phyloP scores from a whole-genome alignment of 805 yeast genomes.

The Yarrowia hollandica region DNA sequence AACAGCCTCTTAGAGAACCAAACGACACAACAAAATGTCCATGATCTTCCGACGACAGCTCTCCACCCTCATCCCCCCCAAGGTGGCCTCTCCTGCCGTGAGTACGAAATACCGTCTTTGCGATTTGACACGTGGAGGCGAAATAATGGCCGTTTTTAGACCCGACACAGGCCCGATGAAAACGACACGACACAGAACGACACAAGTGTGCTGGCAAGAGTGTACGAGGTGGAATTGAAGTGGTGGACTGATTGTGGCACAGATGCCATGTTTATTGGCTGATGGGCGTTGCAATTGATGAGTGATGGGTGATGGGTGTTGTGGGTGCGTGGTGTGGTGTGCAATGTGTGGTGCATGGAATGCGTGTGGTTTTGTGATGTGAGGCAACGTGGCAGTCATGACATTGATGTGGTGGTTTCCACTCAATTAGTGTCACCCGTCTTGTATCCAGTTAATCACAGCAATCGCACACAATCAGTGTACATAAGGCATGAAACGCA shows the following conservation, averaged over 20 bases:
- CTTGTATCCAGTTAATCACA: too few relatives aligned
- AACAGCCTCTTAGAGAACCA: constrained; percentile 26
- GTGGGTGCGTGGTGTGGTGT: background rate
- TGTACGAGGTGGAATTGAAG: background rate
- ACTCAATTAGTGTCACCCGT: too few relatives aligned
- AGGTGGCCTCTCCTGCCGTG: constrained; percentile 94
- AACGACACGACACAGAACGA: constrained; percentile 3
- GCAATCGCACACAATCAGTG: too few relatives aligned
- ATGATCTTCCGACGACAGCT: constrained; percentile 87
- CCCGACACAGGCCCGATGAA: background rate
- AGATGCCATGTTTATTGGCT: background rate
- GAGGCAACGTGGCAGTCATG: background rate
- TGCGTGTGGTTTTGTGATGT: background rate
- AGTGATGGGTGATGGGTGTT: background rate
- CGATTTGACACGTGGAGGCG: constrained; percentile 1
- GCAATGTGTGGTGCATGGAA: background rate
- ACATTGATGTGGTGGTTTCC: too few relatives aligned
- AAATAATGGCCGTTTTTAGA: too few relatives aligned
- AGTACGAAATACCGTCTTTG: constrained; percentile 41
- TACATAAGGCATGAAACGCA: too few relatives aligned
- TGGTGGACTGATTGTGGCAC: background rate
- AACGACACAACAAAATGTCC: constrained; percentile 53
- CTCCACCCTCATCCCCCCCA: constrained; percentile 97
- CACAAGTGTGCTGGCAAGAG: background rate
- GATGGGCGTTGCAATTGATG: background rate